Evolutionary conservation across 192 early-diverging fungal genomes (phyloP).

Genomic region (Backusella macrospora): DNA sequence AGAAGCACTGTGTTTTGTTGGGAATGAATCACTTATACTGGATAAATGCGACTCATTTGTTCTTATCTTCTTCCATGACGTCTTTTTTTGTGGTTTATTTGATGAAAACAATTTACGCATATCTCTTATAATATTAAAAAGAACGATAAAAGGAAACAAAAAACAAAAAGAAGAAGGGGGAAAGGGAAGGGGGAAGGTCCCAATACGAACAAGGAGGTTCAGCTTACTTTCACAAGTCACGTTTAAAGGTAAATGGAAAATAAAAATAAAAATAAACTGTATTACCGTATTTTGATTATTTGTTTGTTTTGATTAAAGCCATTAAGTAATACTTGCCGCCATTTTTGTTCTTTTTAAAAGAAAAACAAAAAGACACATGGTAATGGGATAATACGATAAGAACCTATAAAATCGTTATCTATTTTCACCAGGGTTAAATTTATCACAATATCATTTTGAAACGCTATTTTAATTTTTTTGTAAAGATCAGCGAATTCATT

Average conservation of each 20-base stretch:
- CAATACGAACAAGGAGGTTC: constrained; percentile 14
- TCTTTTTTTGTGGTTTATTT: not conserved
- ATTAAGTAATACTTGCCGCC: not conserved
- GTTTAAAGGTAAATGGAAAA: not conserved
- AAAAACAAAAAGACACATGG: not conserved
- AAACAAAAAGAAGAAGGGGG: not conserved
- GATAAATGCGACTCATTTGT: not conserved
- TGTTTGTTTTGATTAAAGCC: constrained; percentile 7
- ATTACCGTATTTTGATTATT: constrained; percentile 9
- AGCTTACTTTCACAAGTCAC: constrained; percentile 7
- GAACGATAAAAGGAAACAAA: not conserved
- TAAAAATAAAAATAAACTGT: not conserved
- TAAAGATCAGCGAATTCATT: no score
- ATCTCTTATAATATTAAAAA: not conserved
- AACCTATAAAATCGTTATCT: not conserved
- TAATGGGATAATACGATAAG: not conserved
- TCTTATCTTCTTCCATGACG: constrained; percentile 3
- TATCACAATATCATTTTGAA: not conserved
- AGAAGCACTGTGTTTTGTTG: not conserved
- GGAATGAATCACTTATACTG: not conserved
- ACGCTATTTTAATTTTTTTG: not conserved
- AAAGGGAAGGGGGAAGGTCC: not conserved
- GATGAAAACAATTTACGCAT: constrained; percentile 12
- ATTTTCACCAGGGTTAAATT: not conserved
- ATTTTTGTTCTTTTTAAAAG: not conserved